Percentiles rank a stretch among this genome's conserved stretches.
Conservation (phyloP, 257 asterid genomes). For the Penstemon barbatus region DNA sequence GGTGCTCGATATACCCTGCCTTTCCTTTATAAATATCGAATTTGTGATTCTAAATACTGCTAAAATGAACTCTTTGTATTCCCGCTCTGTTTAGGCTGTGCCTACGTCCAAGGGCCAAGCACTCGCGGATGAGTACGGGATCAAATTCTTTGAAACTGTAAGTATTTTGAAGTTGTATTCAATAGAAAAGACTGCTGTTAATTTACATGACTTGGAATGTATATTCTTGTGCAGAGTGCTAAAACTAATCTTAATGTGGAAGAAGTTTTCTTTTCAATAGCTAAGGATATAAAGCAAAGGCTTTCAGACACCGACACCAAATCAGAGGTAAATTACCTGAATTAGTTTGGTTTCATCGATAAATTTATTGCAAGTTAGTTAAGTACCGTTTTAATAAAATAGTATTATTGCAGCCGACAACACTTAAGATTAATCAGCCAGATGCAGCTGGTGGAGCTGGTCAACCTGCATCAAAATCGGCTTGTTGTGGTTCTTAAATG, state of each 20-base stretch:
- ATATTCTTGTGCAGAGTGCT: slow-evolving; percentile 57
- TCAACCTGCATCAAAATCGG: slow-evolving; percentile 57
- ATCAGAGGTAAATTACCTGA: slow-evolving; percentile 49
- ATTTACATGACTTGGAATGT: background rate
- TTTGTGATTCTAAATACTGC: slow-evolving; percentile 12
- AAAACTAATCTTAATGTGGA: slow-evolving; percentile 83
- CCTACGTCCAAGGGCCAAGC: slow-evolving; percentile 90
- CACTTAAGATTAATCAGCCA: slow-evolving; percentile 63
- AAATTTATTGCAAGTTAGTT: background rate
- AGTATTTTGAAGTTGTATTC: slow-evolving; percentile 30
- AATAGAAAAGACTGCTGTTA: background rate
- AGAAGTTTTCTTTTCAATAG: slow-evolving; percentile 87
- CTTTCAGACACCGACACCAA: slow-evolving; percentile 71
- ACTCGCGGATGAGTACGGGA: slow-evolving; percentile 84
- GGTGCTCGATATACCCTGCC: background rate
- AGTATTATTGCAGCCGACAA: slow-evolving; percentile 49
- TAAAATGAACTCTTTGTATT: slow-evolving; percentile 4
- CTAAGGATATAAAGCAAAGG: slow-evolving; percentile 83
- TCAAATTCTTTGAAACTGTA: slow-evolving; percentile 85
- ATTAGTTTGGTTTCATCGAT: slow-evolving; percentile 15
- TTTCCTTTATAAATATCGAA: background rate
- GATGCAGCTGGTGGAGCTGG: slow-evolving; percentile 52
- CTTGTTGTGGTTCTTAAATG: slow-evolving; percentile 75
- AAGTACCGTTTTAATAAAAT: background rate
- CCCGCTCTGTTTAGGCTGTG: slow-evolving; percentile 56